phyloP scores from a whole-genome alignment of 1,139 yeast species.

The Suhomyces bokatorum region DNA sequence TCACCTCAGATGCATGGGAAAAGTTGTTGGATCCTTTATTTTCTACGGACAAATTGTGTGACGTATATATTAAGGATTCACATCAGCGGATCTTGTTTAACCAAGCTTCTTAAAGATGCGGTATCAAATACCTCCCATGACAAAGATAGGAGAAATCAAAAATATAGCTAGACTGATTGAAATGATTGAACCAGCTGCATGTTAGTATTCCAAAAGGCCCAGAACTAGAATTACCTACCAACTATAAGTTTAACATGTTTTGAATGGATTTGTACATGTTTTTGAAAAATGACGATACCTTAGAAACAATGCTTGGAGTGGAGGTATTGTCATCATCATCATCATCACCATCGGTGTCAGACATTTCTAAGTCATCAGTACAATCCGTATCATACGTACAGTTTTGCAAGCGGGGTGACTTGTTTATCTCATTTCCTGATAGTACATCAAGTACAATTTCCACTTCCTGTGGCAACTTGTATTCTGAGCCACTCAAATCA shows the following conservation, averaged over 20 bases:
- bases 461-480: slow-evolving; percentile 21
- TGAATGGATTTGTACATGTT: neutral
- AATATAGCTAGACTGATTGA: neutral
- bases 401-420: slow-evolving; percentile 13
- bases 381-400: slow-evolving; percentile 14
- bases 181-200: neutral
- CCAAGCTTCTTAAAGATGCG: neutral
- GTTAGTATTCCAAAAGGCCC: neutral
- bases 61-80: slow-evolving; percentile 22
- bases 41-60: slow-evolving; percentile 19
- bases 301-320: neutral
- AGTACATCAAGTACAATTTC: slow-evolving; percentile 24
- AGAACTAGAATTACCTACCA: neutral
- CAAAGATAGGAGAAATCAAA: neutral
- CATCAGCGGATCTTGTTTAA: slow-evolving; percentile 1
- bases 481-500: slow-evolving; percentile 37
- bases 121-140: neutral
- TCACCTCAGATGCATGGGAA: slow-evolving; percentile 31
- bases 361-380: slow-evolving; percentile 11
- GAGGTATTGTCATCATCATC: slow-evolving; percentile 2
- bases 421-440: slow-evolving; percentile 17
- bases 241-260: neutral
- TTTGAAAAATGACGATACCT: neutral
- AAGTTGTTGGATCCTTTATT: slow-evolving; percentile 31
- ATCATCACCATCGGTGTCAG: slow-evolving; percentile 2